Evolutionary conservation across 768 basidiomycete species (phyloP).

Genomic region (Trametes gibbosa): DNA sequence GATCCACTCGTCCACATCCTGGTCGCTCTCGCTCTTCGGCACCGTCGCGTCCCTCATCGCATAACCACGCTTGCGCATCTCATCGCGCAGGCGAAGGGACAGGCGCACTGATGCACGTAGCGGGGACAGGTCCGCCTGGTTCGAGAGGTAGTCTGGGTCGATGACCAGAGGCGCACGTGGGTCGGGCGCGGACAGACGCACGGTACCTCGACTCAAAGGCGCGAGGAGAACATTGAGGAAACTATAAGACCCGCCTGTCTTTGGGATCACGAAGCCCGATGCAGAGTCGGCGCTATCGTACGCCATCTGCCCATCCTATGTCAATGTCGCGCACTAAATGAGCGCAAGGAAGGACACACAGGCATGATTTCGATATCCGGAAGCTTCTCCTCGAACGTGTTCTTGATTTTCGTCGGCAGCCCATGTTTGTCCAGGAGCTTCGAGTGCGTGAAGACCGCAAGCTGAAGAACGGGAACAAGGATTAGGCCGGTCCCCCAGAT

Average conservation of each 20-base stretch:
- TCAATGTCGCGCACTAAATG: too few relatives aligned
- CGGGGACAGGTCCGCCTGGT: constrained; percentile 25
- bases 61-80: constrained; percentile 18
- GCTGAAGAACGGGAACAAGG: constrained; percentile 30
- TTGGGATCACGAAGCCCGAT: neutral
- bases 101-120: constrained; percentile 26
- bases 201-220: constrained; percentile 25
- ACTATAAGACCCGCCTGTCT: constrained; percentile 15
- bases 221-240: constrained; percentile 26
- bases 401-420: constrained; percentile 4
- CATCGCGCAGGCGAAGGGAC: constrained; percentile 23
- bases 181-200: constrained; percentile 31
- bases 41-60: constrained; percentile 22
- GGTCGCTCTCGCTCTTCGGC: constrained; percentile 29
- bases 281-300: constrained; percentile 13
- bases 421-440: constrained; percentile 26
- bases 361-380: constrained; percentile 43
- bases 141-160: constrained; percentile 32
- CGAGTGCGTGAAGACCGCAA: constrained; percentile 32
- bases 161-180: constrained; percentile 29
- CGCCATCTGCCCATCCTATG: constrained; percentile 14
- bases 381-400: constrained; percentile 16
- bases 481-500: constrained; percentile 35
- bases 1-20: constrained; percentile 33
- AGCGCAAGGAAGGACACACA: constrained; percentile 12